A percentile compares a stretch with the other conserved stretches of the same genome.
These are phyloP conservation scores for Zymoseptoria crescenta DNA, from an alignment of 2,329 filamentous ascomycete species.

Conservation along the genomic window DNA sequence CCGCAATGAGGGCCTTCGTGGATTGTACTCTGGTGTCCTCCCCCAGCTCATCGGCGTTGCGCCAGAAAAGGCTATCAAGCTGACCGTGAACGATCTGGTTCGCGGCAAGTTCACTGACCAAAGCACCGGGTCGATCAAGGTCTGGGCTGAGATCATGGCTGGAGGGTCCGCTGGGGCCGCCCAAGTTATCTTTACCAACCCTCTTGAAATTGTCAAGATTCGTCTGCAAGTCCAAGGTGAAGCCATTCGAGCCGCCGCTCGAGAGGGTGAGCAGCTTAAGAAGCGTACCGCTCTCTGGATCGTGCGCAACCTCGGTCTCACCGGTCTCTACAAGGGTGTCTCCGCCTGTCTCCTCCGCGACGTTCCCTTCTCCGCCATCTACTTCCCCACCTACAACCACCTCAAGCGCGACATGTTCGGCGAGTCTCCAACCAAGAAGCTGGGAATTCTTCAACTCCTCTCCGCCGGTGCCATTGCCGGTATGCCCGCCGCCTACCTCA, in stretches of 20 bases:
- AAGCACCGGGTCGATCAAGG: conserved; percentile 63
- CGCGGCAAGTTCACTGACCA: conserved; percentile 66
- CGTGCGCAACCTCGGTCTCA: conserved; percentile 83
- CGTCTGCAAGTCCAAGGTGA: conserved; percentile 95
- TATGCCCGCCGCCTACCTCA: conserved; percentile 65
- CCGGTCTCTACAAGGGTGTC: conserved; percentile 94
- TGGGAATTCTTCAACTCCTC: conserved; percentile 83
- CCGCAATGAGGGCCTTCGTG: conserved; percentile 80
- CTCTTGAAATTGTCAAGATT: conserved; percentile 98
- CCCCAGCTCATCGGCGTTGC: conserved; percentile 95
- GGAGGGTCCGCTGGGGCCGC: conserved; percentile 86
- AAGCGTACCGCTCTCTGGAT: conserved; percentile 97
- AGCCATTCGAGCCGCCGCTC: conserved; percentile 64
- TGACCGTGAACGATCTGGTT: conserved; percentile 94
- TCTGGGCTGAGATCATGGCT: conserved; percentile 68
- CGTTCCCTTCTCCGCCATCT: conserved; percentile 96
- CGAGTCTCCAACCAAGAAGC: conserved; percentile 76
- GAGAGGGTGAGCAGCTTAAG: conserved; percentile 69
- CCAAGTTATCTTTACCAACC: conserved; percentile 97
- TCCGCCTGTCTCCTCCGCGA: conserved; percentile 90
- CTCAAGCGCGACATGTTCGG: conserved; percentile 91
- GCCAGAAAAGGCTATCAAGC: conserved; percentile 98
- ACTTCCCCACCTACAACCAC: conserved; percentile 95
- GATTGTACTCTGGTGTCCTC: conserved; percentile 87
- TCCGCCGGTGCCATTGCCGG: conserved; percentile 79